Base-by-base conservation (phyloP, 176 grass and related monocot genomes). In the Saccharum spontaneum region DNA sequence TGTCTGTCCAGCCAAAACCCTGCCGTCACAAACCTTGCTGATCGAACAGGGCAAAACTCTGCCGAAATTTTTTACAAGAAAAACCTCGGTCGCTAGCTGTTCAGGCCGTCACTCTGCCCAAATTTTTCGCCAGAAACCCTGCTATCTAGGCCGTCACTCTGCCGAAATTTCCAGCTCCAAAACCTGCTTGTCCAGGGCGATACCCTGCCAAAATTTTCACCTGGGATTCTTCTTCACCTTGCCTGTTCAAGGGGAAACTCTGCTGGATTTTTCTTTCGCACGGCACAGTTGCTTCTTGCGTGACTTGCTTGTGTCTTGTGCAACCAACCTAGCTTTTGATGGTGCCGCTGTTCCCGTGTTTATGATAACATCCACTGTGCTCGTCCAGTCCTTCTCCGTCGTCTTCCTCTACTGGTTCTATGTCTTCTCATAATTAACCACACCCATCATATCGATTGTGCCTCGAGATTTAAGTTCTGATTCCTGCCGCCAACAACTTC, bases 341-440 rank as follows among this genome's bases (percentile, higher is more conserved):
- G 88, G 28, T 40, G 33, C 73, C 82, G 38, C 67, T 79, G 9
- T n/a, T 69, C 11, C 12, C 43, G 82, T 81, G 86, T 94, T 89
- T 94, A 94, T 92, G 94, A 84, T 97, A 92, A 87, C 84, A 89
- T 90, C 86, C 52, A 89, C 88, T 44, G 73, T 89, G 34, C 75
- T 91, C 50, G 94, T 90, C 17, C 92, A 97, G 64, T 97, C 94
- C 76, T 90, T 97, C 80, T 97, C 94, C 37, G 81, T 97, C n/a
- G 90, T 86, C 45, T 97, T 94, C 74, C 94, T 97, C 80, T 97
- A 94, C 88, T 97, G 94, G 94, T 94, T 97, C 88, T 97, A 97
- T 45, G 90, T 97, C 49, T 97, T 97, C 88, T 97, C 94, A 94
- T 94, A 86, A 92, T 69, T 63, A 31, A 80, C 41, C 10, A 34